These are phyloP conservation scores for Pyricularia sp. DNA, from an alignment of 2,329 filamentous ascomycete species.

Conservation along the genomic window DNA sequence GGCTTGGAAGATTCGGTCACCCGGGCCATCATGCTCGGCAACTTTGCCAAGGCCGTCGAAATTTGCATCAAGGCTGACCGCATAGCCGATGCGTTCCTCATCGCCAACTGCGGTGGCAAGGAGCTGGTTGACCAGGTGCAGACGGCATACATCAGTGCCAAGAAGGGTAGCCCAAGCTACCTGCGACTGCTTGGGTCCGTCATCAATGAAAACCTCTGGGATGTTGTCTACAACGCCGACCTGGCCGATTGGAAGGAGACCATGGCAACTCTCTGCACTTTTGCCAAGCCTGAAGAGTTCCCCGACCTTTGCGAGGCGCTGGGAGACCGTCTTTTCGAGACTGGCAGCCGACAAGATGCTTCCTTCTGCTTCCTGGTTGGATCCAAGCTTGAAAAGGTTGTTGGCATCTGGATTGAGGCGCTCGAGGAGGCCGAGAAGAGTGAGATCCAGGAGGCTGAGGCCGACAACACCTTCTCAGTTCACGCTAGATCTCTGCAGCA, in stretches of 20 bases:
- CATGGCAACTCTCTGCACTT: conserved; percentile 93
- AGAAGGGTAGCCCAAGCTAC: conserved; percentile 79
- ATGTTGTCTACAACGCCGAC: conserved; percentile 93
- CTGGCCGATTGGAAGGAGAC: conserved; percentile 92
- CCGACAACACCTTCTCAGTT: conserved; percentile 80
- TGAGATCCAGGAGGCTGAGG: conserved; percentile 56
- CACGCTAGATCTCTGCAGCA: conserved; percentile 82
- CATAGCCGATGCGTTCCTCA: conserved; percentile 93
- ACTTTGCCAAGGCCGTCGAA: conserved; percentile 84
- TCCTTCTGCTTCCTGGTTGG: conserved; percentile 95
- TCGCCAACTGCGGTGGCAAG: conserved; percentile 92
- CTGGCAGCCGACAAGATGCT: conserved; percentile 69
- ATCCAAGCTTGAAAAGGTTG: conserved; percentile 95
- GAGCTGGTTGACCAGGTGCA: conserved; percentile 92
- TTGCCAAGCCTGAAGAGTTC: conserved; percentile 84
- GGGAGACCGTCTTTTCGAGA: conserved; percentile 80
- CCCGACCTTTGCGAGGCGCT: conserved; percentile 90
- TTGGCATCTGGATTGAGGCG: conserved; percentile 87
- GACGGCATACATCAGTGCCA: conserved; percentile 77
- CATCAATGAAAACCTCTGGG: conserved; percentile 94
- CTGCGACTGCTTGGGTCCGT: conserved; percentile 83
- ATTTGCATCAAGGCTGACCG: conserved; percentile 82
- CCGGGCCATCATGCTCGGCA: conserved; percentile 75
- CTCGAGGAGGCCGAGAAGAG: conserved; percentile 75
- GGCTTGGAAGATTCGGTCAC: conserved; percentile 81